Evolutionary conservation across 177 flowering plant species (phyloP), one percentile per base, ranked within the genome.

Genomic region (Telopea speciosissima): DNA sequence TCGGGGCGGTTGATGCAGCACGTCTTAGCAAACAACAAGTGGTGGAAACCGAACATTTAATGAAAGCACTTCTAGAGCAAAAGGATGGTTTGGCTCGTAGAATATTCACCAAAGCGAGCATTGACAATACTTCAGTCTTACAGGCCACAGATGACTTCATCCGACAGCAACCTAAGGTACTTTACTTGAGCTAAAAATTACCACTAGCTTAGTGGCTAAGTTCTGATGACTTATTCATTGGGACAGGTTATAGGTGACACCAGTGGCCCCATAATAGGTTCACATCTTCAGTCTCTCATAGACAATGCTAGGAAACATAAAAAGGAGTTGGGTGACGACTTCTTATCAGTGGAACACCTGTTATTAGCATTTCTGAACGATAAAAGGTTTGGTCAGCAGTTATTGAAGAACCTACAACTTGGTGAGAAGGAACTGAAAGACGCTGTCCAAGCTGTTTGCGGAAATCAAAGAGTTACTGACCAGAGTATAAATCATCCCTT

Each of bases 41-140:
- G 28, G 97, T 96, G 70, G 97, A 93, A 73, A 76, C 94, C 66
- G 99, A 96, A 80, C 99, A 96, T 77, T 77, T 96, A 73, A 88
- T 91, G 91, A 96, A 93, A 84, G 90, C 98, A 25, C 90, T 93
- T 73, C 62, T 96, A 73, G 98, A 96, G 80, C 99, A 96, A 71
- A 96, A 87, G 80, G 93, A 91, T 83, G 99, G 99, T 59, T 76
- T 93, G 74, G 99, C 97, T 23, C 74, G 98, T 64, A 88, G 95
- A 76, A 90, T 96, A 70, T 85, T 96, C 68, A 81, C 99, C 7
- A 93, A 91, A 83, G 96, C 95, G 28, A 97, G 95, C 16, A 59
- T 88, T 56, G 97, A 93, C 79, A 93, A 96, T 82, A 78, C 94
- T 19, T 79, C 97, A 19, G 88, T 88, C 72, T 74, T 96, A 70